Base-by-base conservation (phyloP, 2,329 filamentous ascomycete genomes). In the Sporothrix luriei region DNA sequence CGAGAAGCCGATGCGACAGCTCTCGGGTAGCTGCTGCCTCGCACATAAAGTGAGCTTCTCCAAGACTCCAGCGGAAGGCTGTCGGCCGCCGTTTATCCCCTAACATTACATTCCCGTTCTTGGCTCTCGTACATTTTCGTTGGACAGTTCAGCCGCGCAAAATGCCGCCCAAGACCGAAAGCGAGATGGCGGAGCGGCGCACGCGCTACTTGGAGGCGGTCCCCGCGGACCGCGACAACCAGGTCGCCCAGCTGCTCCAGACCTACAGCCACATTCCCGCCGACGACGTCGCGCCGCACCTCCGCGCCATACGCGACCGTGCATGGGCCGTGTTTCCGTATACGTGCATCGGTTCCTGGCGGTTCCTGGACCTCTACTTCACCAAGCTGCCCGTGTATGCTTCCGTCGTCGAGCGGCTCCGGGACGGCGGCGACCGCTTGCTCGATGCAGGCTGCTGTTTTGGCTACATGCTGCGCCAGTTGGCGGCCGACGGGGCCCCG, bases 361-460 rank as follows among this genome's bases (percentile, higher is more conserved):
- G 78, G 57, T 81, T 81, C 72, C 72, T 81, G 14, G 75, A 78
- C 71, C 78, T 80, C 40, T 77, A 77, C 69, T 72, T 81, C 40
- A 73, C 75, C 24, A 68, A 71, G 21, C 75, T 76, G 40, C 76
- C 78, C 1, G 55, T 73, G 14, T 80, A 80, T 73, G 69, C 73
- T 1, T 71, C 70, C 1, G 70, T 79, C 11, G 64, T 81, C 6
- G 66, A 72, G 7, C 76, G 74, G 29, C 71, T 78, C 6, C 46
- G 46, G 26, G 72, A 75, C n/a, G 38, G 61, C 14, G 77, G 77
- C 19, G 76, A 73, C 1, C 74, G 62, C 1, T 68, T 78, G 19
- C 76, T 83, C 21, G 82, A 83, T 67, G 76, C 79, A 68, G 81
- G 79, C 10, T 83, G 81, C 75, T 82, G 80, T 72, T 79, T 83